Evolutionary conservation across 2,329 filamentous ascomycete genomes (phyloP), one percentile per base, ranked within the genome.

Genomic region (Ciborinia camelliae): DNA sequence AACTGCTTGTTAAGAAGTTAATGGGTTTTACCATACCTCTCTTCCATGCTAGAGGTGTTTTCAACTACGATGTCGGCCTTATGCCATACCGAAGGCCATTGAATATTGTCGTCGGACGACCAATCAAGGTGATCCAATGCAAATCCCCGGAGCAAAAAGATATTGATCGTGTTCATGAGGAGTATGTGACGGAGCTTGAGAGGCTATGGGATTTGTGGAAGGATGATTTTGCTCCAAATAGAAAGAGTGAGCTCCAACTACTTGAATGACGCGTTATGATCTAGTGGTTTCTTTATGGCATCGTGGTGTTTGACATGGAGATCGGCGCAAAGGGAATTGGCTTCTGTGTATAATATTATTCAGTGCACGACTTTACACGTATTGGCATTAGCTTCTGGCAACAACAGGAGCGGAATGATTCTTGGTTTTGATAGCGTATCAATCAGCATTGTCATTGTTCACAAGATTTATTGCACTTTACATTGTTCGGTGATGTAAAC

Each of bases 41-140:
- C 35, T 90, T 97, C 72, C 92, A 97, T 76, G 94, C 93, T 3
- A 81, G 93, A 32, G 94, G 94, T 15, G 88, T 98, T 48, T 97
- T 98, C 79, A 99, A 99, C 77, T 98, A 99, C 75, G 95, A 99
- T 76, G 91, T 97, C 18, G 95, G 95, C 4, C 80, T 98, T 72
- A 92, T 98, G 91, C 95, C 95, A 0, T 98, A 97, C 76, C 87
- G 95, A 15, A 83, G 88, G 59, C 89, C 92, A 14, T 81, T 99
- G 66, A 95, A 98, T 74, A 86, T 97, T 55, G 93, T 99, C 15
- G 90, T 97, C 18, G 94, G 94, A 4, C 83, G 85, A 61, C 92
- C 94, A 0, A 92, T 97, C 67, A 81, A 82, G 68, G 89, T 97
- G 7, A 77, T 82, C 58, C 80, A 83, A 67, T 78, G 82, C 26